Percentiles rank a stretch among this genome's conserved stretches.
These are phyloP conservation scores for Cordyceps cicadae DNA, from an alignment of 2,329 filamentous ascomycete species.

Conservation along the genomic window DNA sequence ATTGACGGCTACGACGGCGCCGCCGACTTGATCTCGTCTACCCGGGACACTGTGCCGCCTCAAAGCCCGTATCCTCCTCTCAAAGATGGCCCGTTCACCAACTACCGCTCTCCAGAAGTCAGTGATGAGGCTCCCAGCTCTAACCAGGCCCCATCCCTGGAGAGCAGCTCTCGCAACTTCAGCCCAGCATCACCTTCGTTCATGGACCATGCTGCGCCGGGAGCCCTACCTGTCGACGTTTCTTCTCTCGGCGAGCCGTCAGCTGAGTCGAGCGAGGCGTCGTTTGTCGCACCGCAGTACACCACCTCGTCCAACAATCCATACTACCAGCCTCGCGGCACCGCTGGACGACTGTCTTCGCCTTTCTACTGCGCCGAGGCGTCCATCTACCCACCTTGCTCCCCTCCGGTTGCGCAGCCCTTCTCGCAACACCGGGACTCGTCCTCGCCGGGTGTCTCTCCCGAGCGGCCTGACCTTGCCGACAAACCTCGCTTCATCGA, in stretches of 20 bases:
- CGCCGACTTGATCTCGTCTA: not conserved
- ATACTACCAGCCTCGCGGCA: slow-evolving; percentile 24
- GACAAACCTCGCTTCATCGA: not conserved
- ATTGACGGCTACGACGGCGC: not conserved
- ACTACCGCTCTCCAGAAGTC: not conserved
- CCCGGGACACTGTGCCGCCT: not conserved
- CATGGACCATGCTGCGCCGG: not conserved
- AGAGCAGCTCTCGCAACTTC: slow-evolving; percentile 18
- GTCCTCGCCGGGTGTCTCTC: not conserved
- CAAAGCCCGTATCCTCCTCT: not conserved
- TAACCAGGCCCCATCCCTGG: not conserved
- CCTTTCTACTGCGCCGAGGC: not conserved
- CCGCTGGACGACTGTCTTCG: not conserved
- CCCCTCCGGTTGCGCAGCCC: not conserved
- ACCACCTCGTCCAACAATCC: slow-evolving; percentile 21
- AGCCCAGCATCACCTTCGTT: not conserved
- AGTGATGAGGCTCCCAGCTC: not conserved
- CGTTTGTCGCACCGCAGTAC: not conserved
- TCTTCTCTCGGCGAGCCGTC: not conserved
- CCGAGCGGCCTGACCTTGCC: too few relatives aligned
- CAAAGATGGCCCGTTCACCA: not conserved
- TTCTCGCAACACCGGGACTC: not conserved
- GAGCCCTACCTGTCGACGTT: not conserved
- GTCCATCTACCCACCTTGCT: too few relatives aligned
- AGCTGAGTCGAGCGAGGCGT: not conserved